Evolutionary conservation across 306 rosid species (phyloP).

Genomic region (Quercus bicolor): DNA sequence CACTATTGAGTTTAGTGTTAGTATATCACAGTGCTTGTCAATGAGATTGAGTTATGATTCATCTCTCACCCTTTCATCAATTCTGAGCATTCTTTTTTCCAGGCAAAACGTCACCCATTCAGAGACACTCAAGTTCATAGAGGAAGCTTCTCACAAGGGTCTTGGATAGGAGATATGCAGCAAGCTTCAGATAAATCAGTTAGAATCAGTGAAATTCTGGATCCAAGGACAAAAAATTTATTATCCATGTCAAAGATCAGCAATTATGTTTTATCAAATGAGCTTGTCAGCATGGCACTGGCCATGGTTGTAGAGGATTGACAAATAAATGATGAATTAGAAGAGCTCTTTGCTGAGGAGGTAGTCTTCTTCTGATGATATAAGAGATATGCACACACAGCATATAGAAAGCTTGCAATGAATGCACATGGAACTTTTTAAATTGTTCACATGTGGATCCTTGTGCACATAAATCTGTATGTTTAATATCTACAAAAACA

Average conservation of each 20-base stretch:
- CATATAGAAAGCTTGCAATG: not conserved
- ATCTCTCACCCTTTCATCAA: not conserved
- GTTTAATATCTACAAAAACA: not conserved
- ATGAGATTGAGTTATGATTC: not conserved
- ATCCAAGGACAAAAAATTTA: constrained; percentile 88
- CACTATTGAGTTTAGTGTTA: not conserved
- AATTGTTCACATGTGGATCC: not conserved
- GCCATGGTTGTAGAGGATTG: constrained; percentile 95
- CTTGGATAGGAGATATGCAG: constrained; percentile 96
- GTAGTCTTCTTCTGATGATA: constrained; percentile 31
- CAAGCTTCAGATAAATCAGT: constrained; percentile 86
- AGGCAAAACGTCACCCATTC: constrained; percentile 86
- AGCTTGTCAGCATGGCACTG: constrained; percentile 95
- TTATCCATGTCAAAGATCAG: constrained; percentile 87
- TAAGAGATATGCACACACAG: not conserved
- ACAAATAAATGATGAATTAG: constrained; percentile 84
- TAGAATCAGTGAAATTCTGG: constrained; percentile 86
- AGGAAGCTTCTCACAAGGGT: constrained; percentile 78
- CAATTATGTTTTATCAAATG: constrained; percentile 86
- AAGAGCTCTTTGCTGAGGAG: constrained; percentile 92
- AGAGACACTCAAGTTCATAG: constrained; percentile 40
- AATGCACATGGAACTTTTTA: not conserved
- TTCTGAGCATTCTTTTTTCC: constrained; percentile 15
- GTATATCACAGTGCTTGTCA: not conserved
- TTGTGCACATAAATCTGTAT: not conserved